phyloP scores from a whole-genome alignment of 371 early-diverging fungal species.

The Syncephalis plumigaleata region DNA sequence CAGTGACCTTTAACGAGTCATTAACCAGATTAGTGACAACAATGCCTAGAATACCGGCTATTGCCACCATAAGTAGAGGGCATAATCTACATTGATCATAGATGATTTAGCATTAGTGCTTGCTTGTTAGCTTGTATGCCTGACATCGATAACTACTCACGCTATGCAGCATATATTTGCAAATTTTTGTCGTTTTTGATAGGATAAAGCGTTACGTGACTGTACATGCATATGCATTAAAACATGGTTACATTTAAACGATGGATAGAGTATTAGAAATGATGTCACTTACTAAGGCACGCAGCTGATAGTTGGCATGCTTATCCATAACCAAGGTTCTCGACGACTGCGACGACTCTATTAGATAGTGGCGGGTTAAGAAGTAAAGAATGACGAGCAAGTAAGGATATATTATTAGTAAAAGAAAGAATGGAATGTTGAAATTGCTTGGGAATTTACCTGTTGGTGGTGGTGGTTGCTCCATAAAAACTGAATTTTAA shows the following conservation, averaged over 20 bases:
- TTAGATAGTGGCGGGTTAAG: too few species aligned
- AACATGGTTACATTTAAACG: background rate
- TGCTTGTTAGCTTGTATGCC: background rate
- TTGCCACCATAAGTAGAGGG: slow-evolving; percentile 35
- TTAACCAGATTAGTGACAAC: slow-evolving; percentile 15
- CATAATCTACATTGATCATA: slow-evolving; percentile 14
- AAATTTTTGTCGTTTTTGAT: slow-evolving; percentile 48
- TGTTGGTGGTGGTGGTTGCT: too few species aligned
- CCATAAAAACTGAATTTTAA: too few species aligned
- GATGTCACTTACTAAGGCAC: background rate
- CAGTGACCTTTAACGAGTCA: slow-evolving; percentile 10
- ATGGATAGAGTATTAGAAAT: background rate
- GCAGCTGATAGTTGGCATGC: background rate
- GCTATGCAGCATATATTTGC: slow-evolving; percentile 53
- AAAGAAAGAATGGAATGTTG: too few species aligned
- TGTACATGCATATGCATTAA: too few species aligned
- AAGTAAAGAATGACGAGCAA: too few species aligned
- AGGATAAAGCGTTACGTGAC: slow-evolving; percentile 36
- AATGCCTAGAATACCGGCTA: slow-evolving; percentile 23
- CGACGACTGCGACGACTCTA: too few species aligned
- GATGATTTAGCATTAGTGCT: background rate
- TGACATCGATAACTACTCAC: background rate
- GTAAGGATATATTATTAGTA: too few species aligned
- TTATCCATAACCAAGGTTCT: too few species aligned
- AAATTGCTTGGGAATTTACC: too few species aligned